Evolutionary conservation across 169 alveolate genomes (phyloP).

Genomic region (Plasmodium berghei): DNA sequence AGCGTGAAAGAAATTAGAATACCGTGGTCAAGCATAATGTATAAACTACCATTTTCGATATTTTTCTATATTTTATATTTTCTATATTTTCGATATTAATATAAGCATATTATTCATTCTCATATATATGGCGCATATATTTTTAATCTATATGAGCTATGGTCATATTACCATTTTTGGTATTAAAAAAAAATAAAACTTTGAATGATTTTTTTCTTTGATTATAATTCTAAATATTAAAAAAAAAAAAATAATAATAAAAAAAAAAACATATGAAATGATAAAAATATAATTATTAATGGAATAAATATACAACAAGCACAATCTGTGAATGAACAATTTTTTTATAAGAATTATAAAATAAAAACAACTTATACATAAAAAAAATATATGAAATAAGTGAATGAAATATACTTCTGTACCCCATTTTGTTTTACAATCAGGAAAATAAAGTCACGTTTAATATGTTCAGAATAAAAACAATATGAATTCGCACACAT

Average conservation of each 20-base stretch:
- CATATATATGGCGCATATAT: no score
- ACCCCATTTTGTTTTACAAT: not conserved
- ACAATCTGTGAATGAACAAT: not conserved
- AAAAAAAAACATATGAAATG: conserved; percentile 15
- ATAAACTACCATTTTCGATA: no score
- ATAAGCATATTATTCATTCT: no score
- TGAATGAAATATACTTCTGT: not conserved
- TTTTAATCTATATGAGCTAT: no score
- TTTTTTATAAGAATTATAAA: conserved; percentile 17
- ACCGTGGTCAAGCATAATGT: no score
- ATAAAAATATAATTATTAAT: conserved; percentile 5
- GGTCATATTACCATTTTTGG: no score
- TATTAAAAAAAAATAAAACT: conserved; percentile 7
- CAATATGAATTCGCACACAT: no score
- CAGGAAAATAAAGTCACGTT: not conserved
- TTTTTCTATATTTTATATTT: no score
- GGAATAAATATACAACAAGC: not conserved
- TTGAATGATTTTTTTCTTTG: not conserved
- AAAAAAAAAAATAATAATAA: conserved; percentile 15
- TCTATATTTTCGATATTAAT: no score
- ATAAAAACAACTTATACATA: conserved; percentile 16
- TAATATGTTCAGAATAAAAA: not conserved
- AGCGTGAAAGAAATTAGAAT: no score
- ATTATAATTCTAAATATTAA: conserved; percentile 4
- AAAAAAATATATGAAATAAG: not conserved